Base-by-base conservation (phyloP, 345 rosid species). In the Arabidopsis arenosa region DNA sequence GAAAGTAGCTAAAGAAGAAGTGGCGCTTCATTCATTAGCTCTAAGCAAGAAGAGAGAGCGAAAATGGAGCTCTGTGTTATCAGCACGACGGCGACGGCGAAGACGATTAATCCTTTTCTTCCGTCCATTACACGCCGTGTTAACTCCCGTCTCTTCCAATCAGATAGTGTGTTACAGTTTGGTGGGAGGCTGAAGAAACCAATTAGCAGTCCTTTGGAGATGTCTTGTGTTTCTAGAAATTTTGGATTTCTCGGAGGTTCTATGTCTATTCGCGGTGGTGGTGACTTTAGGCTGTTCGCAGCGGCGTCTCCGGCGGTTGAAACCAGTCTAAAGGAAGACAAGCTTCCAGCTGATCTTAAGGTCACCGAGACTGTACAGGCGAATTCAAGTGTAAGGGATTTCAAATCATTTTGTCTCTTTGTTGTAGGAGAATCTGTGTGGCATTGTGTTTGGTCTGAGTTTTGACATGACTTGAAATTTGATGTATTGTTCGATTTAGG, bases 31-130 rank as follows among this genome's bases (percentile, higher is more conserved):
- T 36, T 67, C 7, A 57, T 17, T 52, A 32, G 62, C 28, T 39
- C 30, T 74, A 63, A 51, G 53, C 54, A 15, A 41, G 67, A 41
- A 23, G 14, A 28, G 40, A 17, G 60, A 68, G 73, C 55, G 52
- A 68, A 48, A 58, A 93, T 93, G 98, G 92, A 89, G 90, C 84
- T 90, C 28, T 84, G 88, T 56, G 76, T 84, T 67, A 80, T 75
- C 74, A 82, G 81, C 77, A 54, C 87, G 7, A 60, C 77, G 41
- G 54, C 83, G 0, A 75, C 67, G 45, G 45, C 64, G 36, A 81
- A 43, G 14, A 36, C 67, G 13, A 44, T 41, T 14, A 74, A 33
- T 74, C 65, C 73, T n/a, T 44, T 75, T 75, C 5, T 26, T 43
- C 62, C 74, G 4, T 65, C 71, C 17, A 23, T 68, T 54, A 26